Conservation (phyloP, 306 rosid species). For the Inga oerstediana region DNA sequence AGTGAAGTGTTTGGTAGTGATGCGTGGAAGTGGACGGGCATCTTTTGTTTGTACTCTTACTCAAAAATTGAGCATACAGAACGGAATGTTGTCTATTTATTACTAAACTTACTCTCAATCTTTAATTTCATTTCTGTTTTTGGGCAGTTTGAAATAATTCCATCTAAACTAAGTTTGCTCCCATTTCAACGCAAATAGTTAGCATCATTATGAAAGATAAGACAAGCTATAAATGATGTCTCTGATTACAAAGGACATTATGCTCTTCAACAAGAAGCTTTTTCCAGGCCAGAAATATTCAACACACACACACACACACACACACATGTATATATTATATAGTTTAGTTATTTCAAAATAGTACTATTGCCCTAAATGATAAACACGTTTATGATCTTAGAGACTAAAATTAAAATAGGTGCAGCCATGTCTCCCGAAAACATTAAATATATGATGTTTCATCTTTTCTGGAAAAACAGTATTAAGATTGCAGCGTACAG, state of each 20-base stretch:
- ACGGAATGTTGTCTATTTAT: neutral
- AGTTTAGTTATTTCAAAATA: too few relatives aligned
- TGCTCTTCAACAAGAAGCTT: neutral
- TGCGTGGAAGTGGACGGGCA: slow-evolving; percentile 7
- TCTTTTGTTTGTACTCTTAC: neutral
- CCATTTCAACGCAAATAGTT: slow-evolving; percentile 5
- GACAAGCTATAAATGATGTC: slow-evolving; percentile 27
- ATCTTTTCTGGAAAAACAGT: slow-evolving; percentile 2
- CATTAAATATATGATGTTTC: slow-evolving; percentile 4
- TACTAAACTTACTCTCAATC: neutral
- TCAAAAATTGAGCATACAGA: neutral
- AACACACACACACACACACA: neutral
- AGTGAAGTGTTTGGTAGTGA: neutral
- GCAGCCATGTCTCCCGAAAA: slow-evolving; percentile 12
- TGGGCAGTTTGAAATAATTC: slow-evolving; percentile 1
- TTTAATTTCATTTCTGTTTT: neutral
- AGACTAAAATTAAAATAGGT: neutral
- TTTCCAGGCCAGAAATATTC: neutral
- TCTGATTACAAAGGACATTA: neutral
- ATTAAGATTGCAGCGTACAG: slow-evolving; percentile 19
- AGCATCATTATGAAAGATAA: slow-evolving; percentile 31
- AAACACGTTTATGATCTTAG: neutral
- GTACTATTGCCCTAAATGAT: neutral
- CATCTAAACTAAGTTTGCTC: neutral
- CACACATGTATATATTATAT: too few relatives aligned